Percentiles rank a stretch among this genome's conserved stretches.
Evolutionary conservation across 805 yeast species (phyloP).

Genomic region (Metschnikowia matae): DNA sequence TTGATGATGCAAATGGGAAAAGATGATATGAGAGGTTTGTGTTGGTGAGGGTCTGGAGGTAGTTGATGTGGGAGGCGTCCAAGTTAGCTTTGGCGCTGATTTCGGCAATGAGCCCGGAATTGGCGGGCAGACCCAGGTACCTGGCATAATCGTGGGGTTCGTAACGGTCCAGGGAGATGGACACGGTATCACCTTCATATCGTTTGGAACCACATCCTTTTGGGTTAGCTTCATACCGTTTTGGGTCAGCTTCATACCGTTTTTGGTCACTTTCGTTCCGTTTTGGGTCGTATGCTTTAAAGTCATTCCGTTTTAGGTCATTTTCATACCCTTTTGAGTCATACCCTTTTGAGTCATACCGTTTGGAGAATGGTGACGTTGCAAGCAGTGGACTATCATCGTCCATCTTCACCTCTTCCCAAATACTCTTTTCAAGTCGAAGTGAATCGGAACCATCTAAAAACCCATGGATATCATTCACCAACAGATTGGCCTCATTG

Average conservation of each 20-base stretch:
- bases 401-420: slow-evolving; percentile 12
- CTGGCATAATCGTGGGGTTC: too few species aligned
- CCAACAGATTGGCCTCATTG: slow-evolving; percentile 33
- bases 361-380: not conserved
- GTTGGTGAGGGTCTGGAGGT: slow-evolving; percentile 26
- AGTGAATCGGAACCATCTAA: not conserved
- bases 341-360: too few species aligned
- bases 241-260: too few species aligned
- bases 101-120: slow-evolving; percentile 25
- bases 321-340: too few species aligned
- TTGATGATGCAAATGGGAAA: slow-evolving; percentile 36
- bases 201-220: too few species aligned
- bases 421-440: not conserved
- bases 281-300: too few species aligned
- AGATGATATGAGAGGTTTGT: slow-evolving; percentile 30
- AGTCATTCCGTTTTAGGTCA: too few species aligned
- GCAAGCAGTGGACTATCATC: not conserved
- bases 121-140: slow-evolving; percentile 11
- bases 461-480: slow-evolving; percentile 29
- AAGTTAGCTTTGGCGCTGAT: slow-evolving; percentile 24
- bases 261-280: too few species aligned
- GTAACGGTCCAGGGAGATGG: too few species aligned
- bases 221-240: too few species aligned
- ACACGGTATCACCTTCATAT: too few species aligned
- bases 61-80: slow-evolving; percentile 28